Conservation (phyloP, 257 asterid genomes). For the Ilex asprella region DNA sequence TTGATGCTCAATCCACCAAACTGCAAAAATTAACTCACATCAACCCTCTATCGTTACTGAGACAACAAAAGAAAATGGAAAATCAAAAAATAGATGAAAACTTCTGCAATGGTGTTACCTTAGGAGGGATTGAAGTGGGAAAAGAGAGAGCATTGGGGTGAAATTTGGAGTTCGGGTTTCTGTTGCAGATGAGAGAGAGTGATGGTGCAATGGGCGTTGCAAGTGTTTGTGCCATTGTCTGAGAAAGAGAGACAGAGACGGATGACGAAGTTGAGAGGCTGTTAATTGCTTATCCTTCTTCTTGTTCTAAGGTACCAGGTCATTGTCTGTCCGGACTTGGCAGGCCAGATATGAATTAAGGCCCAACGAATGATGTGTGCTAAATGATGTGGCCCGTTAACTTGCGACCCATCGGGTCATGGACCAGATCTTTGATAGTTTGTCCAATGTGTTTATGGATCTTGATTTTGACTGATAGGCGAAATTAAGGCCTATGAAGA, state of each 20-base stretch:
- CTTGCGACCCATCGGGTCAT: no score
- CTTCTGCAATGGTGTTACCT: slow-evolving; percentile 29
- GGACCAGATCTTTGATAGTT: no score
- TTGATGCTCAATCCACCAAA: slow-evolving; percentile 64
- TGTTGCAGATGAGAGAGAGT: slow-evolving; percentile 50
- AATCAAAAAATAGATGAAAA: neutral
- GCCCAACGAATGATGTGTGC: no score
- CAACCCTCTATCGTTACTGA: no score
- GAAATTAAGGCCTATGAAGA: no score
- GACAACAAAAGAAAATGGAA: neutral
- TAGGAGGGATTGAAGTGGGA: slow-evolving; percentile 35
- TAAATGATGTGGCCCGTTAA: no score
- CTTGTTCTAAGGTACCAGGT: no score
- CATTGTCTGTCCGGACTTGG: no score
- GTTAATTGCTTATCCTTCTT: no score
- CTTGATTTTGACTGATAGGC: no score
- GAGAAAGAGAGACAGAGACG: neutral
- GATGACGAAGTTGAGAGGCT: neutral
- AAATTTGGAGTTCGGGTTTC: slow-evolving; percentile 19
- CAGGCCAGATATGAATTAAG: no score
- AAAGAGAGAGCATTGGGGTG: slow-evolving; percentile 37
- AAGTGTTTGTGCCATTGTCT: slow-evolving; percentile 54
- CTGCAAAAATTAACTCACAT: slow-evolving; percentile 37
- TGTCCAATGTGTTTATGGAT: no score
- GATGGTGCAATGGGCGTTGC: slow-evolving; percentile 78